Conservation (phyloP, 805 yeast species). For the Suhomyces canberraensis region DNA sequence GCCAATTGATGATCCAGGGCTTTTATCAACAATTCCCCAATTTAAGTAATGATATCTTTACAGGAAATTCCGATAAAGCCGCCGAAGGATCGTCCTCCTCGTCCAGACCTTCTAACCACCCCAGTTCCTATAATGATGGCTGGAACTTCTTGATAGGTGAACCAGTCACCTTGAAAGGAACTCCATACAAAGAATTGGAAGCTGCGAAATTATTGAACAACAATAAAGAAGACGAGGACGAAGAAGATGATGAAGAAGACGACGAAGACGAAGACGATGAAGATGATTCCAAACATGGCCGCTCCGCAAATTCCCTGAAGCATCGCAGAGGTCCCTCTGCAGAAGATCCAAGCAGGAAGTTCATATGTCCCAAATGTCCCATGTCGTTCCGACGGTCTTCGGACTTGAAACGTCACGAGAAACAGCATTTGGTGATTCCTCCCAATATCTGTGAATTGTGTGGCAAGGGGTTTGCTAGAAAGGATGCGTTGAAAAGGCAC, state of each 20-base stretch:
- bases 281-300: constrained; percentile 2
- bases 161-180: constrained; percentile 12
- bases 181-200: constrained; percentile 1
- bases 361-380: constrained; percentile 57
- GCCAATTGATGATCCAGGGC: constrained; percentile 40
- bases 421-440: constrained; percentile 66
- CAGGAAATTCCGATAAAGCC: constrained; percentile 7
- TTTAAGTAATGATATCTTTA: constrained; percentile 39
- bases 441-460: constrained; percentile 75
- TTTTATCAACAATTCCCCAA: constrained; percentile 44
- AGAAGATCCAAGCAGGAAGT: constrained; percentile 33
- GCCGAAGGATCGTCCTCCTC: not conserved
- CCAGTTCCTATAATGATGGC: constrained; percentile 21
- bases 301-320: not conserved
- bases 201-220: constrained; percentile 6
- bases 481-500: constrained; percentile 78
- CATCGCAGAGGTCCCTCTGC: constrained; percentile 1
- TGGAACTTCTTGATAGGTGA: constrained; percentile 34
- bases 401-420: constrained; percentile 71
- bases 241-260: constrained; percentile 4
- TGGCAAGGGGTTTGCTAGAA: constrained; percentile 81
- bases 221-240: constrained; percentile 7
- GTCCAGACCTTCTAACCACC: constrained; percentile 9
- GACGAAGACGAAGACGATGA: constrained; percentile 5
- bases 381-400: constrained; percentile 64